Evolutionary conservation across 2,329 filamentous ascomycete species (phyloP).

Genomic region (Setomelanomma holmii): DNA sequence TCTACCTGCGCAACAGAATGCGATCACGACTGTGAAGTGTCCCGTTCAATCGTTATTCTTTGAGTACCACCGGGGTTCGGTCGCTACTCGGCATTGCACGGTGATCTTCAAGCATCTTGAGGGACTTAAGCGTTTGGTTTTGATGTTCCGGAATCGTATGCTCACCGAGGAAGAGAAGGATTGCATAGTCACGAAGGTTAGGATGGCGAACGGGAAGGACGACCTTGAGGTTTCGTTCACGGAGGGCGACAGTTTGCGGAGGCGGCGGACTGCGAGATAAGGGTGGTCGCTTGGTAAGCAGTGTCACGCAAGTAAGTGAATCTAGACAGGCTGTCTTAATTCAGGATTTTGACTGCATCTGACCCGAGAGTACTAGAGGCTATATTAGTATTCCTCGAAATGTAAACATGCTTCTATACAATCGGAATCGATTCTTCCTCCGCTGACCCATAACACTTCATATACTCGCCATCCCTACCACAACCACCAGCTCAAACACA

Average conservation of each 20-base stretch:
- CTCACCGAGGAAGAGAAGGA: not conserved
- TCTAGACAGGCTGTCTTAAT: not conserved
- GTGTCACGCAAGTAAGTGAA: not conserved
- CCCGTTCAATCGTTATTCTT: not conserved
- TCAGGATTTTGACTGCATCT: too few species aligned
- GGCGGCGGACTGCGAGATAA: not conserved
- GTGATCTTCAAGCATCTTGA: not conserved
- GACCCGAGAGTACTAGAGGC: too few species aligned
- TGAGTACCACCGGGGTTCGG: not conserved
- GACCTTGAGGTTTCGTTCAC: not conserved
- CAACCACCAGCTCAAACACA: too few species aligned
- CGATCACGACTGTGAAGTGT: not conserved
- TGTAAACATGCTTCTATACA: too few species aligned
- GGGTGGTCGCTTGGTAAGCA: not conserved
- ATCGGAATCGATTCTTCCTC: too few species aligned
- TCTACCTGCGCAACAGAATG: not conserved
- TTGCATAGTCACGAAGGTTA: not conserved
- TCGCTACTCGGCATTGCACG: not conserved
- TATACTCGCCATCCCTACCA: too few species aligned
- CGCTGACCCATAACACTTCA: too few species aligned
- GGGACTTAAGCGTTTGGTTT: not conserved
- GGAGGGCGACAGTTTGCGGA: not conserved
- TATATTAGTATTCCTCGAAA: too few species aligned
- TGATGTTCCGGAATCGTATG: not conserved
- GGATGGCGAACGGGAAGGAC: not conserved